Base-by-base conservation (phyloP, 2,329 filamentous ascomycete species). In the Aspergillus chevalieri region DNA sequence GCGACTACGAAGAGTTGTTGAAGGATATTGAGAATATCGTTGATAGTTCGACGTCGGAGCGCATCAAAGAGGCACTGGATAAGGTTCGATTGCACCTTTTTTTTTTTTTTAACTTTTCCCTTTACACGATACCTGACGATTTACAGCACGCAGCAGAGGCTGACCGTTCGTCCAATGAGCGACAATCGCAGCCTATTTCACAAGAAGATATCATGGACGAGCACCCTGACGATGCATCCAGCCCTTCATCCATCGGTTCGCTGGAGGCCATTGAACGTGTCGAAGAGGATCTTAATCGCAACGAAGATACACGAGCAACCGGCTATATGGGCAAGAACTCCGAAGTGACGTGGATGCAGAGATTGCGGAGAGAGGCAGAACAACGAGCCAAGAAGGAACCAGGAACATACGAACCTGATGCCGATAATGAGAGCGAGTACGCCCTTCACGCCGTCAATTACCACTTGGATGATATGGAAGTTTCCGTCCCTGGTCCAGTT, bases 301-400 rank as follows among this genome's bases (percentile, higher is more conserved):
- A 55, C 47, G 64, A 67, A 52, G 53, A 61, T 38, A 61, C 67
- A 2, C 57, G 68, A 47, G 65, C 67, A 6, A 74, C 69, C 1
- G 70, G 71, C 1, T 75, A 69, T 52, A 69, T 73, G 61, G 73
- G 73, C 3, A 74, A 74, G 51, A 73, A 72, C 38, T 75, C 72
- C 1, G 72, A 74, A 47, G 57, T 74, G 12, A 74, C 67, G 12
- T 75, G 73, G 73, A 66, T 74, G 57, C 71, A 74, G 51, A 64
- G 69, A 34, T 52, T 74, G 21, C 65, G 65, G 6, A 57, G 61
- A 59, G 66, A 74, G 60, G 62, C 68, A 50, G 63, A 66, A 34
- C 58, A 71, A 55, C 58, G 67, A 43, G 51, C 56, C 8, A 62
- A 49, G 49, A 61, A 58, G 39, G 45, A 65, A 44, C 56, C 66